These are phyloP conservation scores for Pyrenochaeta sp. DNA, from an alignment of 2,329 filamentous ascomycete species.

Conservation along the genomic window DNA sequence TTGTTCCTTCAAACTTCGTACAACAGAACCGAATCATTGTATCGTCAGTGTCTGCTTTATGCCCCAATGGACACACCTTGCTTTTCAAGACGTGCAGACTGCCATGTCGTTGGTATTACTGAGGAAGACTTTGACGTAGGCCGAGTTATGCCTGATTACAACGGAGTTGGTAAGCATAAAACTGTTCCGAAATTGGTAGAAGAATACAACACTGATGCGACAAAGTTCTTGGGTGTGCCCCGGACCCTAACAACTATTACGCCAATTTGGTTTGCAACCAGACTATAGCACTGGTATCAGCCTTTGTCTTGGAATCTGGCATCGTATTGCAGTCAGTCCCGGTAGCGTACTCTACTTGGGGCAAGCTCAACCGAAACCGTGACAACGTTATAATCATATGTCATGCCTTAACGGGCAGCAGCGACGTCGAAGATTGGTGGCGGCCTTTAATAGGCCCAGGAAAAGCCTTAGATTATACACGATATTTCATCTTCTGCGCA, in stretches of 20 bases:
- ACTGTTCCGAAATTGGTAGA: no score
- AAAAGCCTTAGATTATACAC: slow-evolving; percentile 62
- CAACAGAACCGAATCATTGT: no score
- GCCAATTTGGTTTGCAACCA: slow-evolving; percentile 33
- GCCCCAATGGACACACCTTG: no score
- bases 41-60: no score
- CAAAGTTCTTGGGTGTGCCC: no score
- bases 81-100: no score
- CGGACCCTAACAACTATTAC: slow-evolving; percentile 26
- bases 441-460: slow-evolving; percentile 62
- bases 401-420: slow-evolving; percentile 64
- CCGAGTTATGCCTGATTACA: no score
- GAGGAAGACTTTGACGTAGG: no score
- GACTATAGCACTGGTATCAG: slow-evolving; percentile 35
- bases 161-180: no score
- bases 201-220: no score
- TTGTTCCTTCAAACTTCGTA: no score
- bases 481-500: slow-evolving; percentile 63
- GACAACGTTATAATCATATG: slow-evolving; percentile 72
- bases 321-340: slow-evolving; percentile 31
- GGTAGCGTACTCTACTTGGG: slow-evolving; percentile 48
- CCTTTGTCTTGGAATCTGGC: slow-evolving; percentile 39
- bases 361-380: slow-evolving; percentile 46
- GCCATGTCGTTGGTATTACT: no score
- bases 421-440: slow-evolving; percentile 66